A percentile compares a stretch with the other conserved stretches of the same genome.
Conservation (phyloP, 495 filamentous ascomycete species). For the Hyaloscypha hepaticicola region DNA sequence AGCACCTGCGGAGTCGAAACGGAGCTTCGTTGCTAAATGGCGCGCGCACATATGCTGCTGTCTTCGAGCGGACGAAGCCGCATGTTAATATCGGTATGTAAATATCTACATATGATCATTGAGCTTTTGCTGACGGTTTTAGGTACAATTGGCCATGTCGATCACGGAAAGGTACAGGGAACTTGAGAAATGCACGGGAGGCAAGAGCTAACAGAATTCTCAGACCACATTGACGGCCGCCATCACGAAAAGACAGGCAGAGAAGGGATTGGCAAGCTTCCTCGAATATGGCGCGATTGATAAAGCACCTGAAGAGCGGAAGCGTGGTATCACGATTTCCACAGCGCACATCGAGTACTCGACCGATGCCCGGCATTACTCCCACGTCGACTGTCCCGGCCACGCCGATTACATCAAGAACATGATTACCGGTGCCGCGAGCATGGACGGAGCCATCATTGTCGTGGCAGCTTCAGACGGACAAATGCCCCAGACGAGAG, state of each 20-base stretch:
- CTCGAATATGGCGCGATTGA: slow-evolving; percentile 97
- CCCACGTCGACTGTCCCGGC: slow-evolving; percentile 98
- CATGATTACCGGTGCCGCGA: slow-evolving; percentile 99
- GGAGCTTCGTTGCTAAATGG: slow-evolving; percentile 65
- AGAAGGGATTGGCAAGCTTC: slow-evolving; percentile 90
- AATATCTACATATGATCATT: neutral
- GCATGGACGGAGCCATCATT: slow-evolving; percentile 98
- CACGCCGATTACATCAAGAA: slow-evolving; percentile 99
- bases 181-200: neutral
- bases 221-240: slow-evolving; percentile 97
- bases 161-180: slow-evolving; percentile 88
- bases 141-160: slow-evolving; percentile 99
- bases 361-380: slow-evolving; percentile 90
- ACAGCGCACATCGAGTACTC: slow-evolving; percentile 97
- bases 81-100: slow-evolving; percentile 92
- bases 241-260: slow-evolving; percentile 94
- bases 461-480: slow-evolving; percentile 98
- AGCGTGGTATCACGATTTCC: slow-evolving; percentile 99
- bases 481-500: slow-evolving; percentile 99
- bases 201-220: slow-evolving; percentile 22
- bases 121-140: slow-evolving; percentile 16
- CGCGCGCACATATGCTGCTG: slow-evolving; percentile 69
- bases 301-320: slow-evolving; percentile 97
- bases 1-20: slow-evolving; percentile 59
- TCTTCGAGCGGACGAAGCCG: slow-evolving; percentile 88